Base-by-base conservation (phyloP, 2,329 filamentous ascomycete genomes). In the Chlorencoelia australis region DNA sequence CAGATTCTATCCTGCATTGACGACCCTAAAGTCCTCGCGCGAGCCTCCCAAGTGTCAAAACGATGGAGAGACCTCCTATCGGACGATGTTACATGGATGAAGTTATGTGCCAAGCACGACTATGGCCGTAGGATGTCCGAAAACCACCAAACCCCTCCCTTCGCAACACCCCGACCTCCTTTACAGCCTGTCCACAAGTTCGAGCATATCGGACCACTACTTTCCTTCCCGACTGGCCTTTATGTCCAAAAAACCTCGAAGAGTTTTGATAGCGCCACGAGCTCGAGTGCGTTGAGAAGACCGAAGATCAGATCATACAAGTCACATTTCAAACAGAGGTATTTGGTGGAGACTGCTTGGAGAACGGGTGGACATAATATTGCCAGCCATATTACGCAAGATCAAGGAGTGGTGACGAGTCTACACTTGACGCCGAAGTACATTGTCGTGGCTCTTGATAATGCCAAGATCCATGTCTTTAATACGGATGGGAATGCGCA, bases 1-100 rank as follows among this genome's bases (percentile, higher is more conserved):
- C 53, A 94, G 82, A 84, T 98, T 46, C 69, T 98, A 33, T 94
- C 89, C 28, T 98, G 94, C 58, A 89, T 98, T 54, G 91, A 98
- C 54, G 91, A 98, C 55, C 88, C 91, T 1, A 91, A 88, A 57
- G 93, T 93, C 3, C 70, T 98, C 30, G 89, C 88, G 25, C 75
- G 91, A 56, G 84, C 91, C 35, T 94, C 89, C 4, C 89, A 96
- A 59, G 91, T 98, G n/a, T 98, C 91, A 36, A 79, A 79, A 46
- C 75, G 88, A 58, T 98, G 91, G 91, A 75, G 85, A 45, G 88
- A 95, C 59, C 70, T 98, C 6, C 70, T 98, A 33, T 89, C 82
- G 55, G 91, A 98, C 59, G 91, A 98, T 59, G 88, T 95, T 63
- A 94, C 91, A 1, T 98, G 91, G 91, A 95, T 94, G 65, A 86